phyloP scores from a whole-genome alignment of 768 basidiomycete genomes.

The Boletus rubroflammeus region DNA sequence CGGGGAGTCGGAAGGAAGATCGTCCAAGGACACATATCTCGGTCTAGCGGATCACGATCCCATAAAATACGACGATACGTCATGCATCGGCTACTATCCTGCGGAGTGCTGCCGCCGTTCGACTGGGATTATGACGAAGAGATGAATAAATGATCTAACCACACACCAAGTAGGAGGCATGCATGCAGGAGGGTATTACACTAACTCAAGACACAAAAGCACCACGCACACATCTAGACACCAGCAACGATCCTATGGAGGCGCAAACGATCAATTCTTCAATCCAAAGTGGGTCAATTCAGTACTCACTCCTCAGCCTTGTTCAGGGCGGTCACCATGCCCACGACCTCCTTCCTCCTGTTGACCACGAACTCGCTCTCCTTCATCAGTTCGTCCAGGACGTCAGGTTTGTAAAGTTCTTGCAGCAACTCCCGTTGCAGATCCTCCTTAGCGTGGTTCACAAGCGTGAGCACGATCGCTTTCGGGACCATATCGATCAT shows the following conservation, averaged over 20 bases:
- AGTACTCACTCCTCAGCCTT: conserved; percentile 95
- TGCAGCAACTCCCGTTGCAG: conserved; percentile 91
- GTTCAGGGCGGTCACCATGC: conserved; percentile 91
- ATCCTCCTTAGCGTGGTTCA: conserved; percentile 90
- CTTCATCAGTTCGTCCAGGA: conserved; percentile 91
- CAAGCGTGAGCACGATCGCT: conserved; percentile 86
- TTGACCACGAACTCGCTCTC: conserved; percentile 88
- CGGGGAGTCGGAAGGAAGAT: not conserved
- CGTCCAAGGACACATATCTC: not conserved
- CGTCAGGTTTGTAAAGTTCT: conserved; percentile 96
- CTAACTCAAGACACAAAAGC: conserved; percentile 15
- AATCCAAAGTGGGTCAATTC: not conserved
- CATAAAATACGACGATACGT: not conserved
- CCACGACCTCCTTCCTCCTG: conserved; percentile 89
- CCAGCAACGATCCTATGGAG: conserved; percentile 57
- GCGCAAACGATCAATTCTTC: conserved; percentile 9
- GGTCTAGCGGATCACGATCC: not conserved
- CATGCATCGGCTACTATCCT: not conserved
- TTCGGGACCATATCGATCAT: conserved; percentile 99
- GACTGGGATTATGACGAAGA: not conserved
- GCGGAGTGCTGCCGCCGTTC: not conserved
- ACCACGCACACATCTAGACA: conserved; percentile 36
- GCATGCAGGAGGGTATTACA: conserved; percentile 30
- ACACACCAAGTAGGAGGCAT: conserved; percentile 19
- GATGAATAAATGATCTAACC: conserved; percentile 17